phyloP scores from a whole-genome alignment of 2,329 filamentous ascomycete species.

The Aspergillus sp. region DNA sequence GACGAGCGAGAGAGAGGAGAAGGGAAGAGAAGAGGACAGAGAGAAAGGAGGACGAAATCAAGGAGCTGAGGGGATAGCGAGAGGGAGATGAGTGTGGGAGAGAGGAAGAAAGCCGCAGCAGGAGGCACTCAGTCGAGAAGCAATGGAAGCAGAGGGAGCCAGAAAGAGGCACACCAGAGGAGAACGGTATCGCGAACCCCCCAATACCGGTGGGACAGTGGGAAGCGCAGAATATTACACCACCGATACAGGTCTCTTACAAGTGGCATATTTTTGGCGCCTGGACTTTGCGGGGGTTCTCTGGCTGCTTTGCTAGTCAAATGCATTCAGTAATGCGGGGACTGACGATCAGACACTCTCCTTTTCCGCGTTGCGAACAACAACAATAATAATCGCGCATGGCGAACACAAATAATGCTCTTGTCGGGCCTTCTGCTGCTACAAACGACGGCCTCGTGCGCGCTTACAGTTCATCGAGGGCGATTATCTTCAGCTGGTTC shows the following conservation, averaged over 20 bases:
- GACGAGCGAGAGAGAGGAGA: conserved; percentile 10
- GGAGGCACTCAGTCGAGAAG: conserved; percentile 9
- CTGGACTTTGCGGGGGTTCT: conserved; percentile 12
- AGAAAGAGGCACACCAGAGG: not conserved
- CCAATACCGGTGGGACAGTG: not conserved
- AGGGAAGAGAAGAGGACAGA: conserved; percentile 6
- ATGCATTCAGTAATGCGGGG: conserved; percentile 20
- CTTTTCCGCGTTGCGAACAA: not conserved
- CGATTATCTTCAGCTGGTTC: conserved; percentile 17
- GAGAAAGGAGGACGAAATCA: conserved; percentile 10
- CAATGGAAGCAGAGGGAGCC: conserved; percentile 2
- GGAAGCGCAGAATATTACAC: not conserved
- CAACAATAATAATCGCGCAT: not conserved
- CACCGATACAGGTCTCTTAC: not conserved
- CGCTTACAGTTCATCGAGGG: not conserved
- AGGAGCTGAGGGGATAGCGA: conserved; percentile 21
- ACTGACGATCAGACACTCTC: conserved; percentile 16
- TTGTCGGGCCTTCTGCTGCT: not conserved
- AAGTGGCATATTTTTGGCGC: conserved; percentile 4
- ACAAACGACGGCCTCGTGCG: not conserved
- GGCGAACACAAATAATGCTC: not conserved
- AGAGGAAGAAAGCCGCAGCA: conserved; percentile 11
- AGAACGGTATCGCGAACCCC: not conserved
- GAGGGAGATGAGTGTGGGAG: conserved; percentile 21
- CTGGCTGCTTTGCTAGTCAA: conserved; percentile 18